Evolutionary conservation across 2,329 filamentous ascomycete genomes (phyloP).

Genomic region (Zymoseptoria passerinii): DNA sequence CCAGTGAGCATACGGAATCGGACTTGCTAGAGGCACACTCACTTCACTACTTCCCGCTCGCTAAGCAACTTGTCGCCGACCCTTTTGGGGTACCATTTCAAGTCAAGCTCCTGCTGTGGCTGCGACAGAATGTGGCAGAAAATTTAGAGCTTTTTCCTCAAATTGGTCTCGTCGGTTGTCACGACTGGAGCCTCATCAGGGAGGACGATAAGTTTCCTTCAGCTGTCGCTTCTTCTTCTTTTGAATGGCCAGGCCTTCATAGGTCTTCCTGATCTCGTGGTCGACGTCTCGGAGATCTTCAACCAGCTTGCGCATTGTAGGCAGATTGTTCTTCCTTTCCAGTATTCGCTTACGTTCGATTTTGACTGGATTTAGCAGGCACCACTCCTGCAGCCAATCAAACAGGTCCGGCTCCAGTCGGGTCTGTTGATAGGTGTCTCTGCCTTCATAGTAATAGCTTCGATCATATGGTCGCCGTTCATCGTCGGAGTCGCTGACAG

Average conservation of each 20-base stretch:
- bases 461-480: not conserved
- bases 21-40: not conserved
- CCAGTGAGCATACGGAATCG: not conserved
- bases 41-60: constrained; percentile 2
- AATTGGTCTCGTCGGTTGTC: not conserved
- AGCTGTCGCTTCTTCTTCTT: not conserved
- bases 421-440: not conserved
- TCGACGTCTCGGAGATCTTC: not conserved
- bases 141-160: not conserved
- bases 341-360: not conserved
- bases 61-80: not conserved
- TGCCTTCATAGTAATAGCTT: not conserved
- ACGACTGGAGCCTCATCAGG: not conserved
- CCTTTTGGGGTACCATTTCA: not conserved
- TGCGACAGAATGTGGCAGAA: not conserved
- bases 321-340: not conserved
- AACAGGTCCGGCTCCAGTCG: not conserved
- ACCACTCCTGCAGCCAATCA: not conserved
- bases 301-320: not conserved
- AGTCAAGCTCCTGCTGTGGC: not conserved
- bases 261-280: not conserved
- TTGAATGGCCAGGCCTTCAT: not conserved
- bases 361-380: not conserved
- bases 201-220: not conserved
- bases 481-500: not conserved